Conservation (phyloP, 2,329 filamentous ascomycete genomes). For the Lasiodiplodia citricola region DNA sequence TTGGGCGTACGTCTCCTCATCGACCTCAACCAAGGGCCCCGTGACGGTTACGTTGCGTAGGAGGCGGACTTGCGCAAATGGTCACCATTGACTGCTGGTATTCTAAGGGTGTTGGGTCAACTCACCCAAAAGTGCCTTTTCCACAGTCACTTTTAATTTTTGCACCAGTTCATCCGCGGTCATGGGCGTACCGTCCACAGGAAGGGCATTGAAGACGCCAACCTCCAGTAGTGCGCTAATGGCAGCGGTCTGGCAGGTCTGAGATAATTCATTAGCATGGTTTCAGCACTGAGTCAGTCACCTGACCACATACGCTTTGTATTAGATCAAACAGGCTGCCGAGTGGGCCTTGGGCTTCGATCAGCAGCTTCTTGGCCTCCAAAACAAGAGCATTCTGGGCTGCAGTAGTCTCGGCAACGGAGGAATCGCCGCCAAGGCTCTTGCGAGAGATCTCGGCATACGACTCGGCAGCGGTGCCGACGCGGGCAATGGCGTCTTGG, state of each 20-base stretch:
- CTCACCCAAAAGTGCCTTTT: slow-evolving; percentile 11
- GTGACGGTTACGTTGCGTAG: slow-evolving; percentile 9
- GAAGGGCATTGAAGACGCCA: slow-evolving; percentile 17
- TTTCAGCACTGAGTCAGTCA: neutral
- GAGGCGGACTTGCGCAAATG: slow-evolving; percentile 14
- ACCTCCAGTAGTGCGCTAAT: slow-evolving; percentile 19
- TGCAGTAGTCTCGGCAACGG: neutral
- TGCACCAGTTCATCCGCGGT: slow-evolving; percentile 13
- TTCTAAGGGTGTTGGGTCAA: neutral
- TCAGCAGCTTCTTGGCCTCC: slow-evolving; percentile 15
- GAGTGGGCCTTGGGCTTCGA: slow-evolving; percentile 12
- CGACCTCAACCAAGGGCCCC: slow-evolving; percentile 19
- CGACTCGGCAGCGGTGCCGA: slow-evolving; percentile 10
- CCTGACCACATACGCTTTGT: neutral
- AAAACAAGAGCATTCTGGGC: slow-evolving; percentile 6
- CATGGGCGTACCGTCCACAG: slow-evolving; percentile 20
- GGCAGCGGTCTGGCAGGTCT: slow-evolving; percentile 19
- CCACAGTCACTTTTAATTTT: neutral
- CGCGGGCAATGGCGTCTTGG: slow-evolving; percentile 12
- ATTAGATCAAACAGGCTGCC: slow-evolving; percentile 16
- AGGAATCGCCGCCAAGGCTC: neutral
- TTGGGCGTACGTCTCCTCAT: slow-evolving; percentile 20
- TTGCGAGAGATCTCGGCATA: slow-evolving; percentile 7
- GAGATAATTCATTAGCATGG: neutral
- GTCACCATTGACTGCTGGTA: neutral